Percentiles rank a stretch among this genome's conserved stretches.
phyloP scores from a whole-genome alignment of 2,329 filamentous ascomycete species.

The Aspergillus sp. region DNA sequence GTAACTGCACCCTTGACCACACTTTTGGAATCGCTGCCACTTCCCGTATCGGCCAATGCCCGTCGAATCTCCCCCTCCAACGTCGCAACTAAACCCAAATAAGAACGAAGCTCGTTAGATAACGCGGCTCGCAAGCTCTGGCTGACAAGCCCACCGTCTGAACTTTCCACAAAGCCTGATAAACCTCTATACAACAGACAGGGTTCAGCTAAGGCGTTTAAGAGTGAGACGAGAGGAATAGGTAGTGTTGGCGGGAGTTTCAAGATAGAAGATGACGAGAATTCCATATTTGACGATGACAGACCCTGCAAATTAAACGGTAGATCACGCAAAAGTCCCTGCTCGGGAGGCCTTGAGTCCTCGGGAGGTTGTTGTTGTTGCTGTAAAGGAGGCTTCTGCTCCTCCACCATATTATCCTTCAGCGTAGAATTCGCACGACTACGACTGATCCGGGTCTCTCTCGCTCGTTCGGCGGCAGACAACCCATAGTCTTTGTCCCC shows the following conservation, averaged over 20 bases:
- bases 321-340: conserved; percentile 68
- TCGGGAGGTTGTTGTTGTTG: conserved; percentile 13
- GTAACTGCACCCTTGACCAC: conserved; percentile 87
- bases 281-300: conserved; percentile 78
- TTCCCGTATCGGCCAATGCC: conserved; percentile 66
- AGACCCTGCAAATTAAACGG: conserved; percentile 91
- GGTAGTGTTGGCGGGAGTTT: conserved; percentile 76
- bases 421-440: conserved; percentile 14
- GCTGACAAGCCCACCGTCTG: conserved; percentile 76
- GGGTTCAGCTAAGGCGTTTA: conserved; percentile 88
- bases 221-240: conserved; percentile 75
- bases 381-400: conserved; percentile 10
- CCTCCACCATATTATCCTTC: conserved; percentile 16
- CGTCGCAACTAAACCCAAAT: conserved; percentile 84
- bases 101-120: conserved; percentile 77
- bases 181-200: conserved; percentile 84
- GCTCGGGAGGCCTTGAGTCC: conserved; percentile 59
- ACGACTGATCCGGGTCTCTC: conserved; percentile 6
- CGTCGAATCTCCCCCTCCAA: conserved; percentile 87
- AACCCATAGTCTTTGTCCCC: conserved; percentile 10
- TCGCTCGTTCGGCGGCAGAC: conserved; percentile 13
- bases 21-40: conserved; percentile 57
- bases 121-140: conserved; percentile 90
- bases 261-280: conserved; percentile 63
- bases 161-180: conserved; percentile 74